These are phyloP conservation scores for Scedosporium aurantiacum DNA, from an alignment of 2,329 filamentous ascomycete genomes.

Conservation along the genomic window DNA sequence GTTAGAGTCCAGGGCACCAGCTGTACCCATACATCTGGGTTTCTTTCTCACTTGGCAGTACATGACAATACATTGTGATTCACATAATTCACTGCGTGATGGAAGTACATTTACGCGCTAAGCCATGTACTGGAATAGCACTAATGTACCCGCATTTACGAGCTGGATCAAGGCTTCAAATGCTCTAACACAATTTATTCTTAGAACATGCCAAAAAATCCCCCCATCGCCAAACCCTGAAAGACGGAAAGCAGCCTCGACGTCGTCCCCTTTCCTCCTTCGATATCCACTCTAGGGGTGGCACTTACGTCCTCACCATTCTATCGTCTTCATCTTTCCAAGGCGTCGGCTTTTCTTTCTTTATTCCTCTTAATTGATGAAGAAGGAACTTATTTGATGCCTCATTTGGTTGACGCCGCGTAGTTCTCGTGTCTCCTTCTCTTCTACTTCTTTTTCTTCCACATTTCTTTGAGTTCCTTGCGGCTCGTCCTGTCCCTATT, in stretches of 20 bases:
- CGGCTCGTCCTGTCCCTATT: slow-evolving; percentile 6
- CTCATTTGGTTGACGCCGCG: background rate
- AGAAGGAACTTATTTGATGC: background rate
- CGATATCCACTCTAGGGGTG: background rate
- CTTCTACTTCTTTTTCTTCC: background rate
- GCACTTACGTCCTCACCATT: background rate
- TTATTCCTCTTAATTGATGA: slow-evolving; percentile 1
- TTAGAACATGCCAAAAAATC: background rate
- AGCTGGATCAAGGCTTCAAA: background rate
- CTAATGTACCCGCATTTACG: background rate
- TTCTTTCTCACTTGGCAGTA: background rate
- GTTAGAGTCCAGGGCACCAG: background rate
- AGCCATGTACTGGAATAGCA: background rate
- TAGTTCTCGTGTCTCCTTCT: background rate
- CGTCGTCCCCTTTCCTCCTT: background rate
- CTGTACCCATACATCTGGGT: background rate
- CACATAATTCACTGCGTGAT: background rate
- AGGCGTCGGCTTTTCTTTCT: background rate
- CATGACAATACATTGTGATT: background rate
- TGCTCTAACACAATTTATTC: background rate
- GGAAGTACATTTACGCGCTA: background rate
- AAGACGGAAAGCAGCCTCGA: background rate
- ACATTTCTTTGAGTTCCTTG: slow-evolving; percentile 2
- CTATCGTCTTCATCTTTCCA: background rate
- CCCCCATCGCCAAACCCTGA: background rate